Percentiles rank a stretch among this genome's conserved stretches.
phyloP scores from a whole-genome alignment of 2,329 filamentous ascomycete species.

The Epicoccum nigrum region DNA sequence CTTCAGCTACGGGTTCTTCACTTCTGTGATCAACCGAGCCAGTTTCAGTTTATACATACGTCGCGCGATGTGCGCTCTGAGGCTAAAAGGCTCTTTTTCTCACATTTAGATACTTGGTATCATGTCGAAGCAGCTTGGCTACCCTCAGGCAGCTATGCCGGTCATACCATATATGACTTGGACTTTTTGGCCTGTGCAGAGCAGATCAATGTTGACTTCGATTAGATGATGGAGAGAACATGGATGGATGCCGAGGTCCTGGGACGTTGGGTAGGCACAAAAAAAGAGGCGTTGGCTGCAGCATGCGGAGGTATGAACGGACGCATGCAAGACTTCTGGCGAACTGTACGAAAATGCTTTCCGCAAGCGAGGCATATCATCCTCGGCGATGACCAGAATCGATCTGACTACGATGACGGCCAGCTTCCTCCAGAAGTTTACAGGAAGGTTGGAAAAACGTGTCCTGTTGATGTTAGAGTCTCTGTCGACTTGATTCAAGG shows the following conservation, averaged over 20 bases:
- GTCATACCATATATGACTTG: constrained; percentile 5
- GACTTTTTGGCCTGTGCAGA: constrained; percentile 1
- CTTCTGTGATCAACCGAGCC: constrained; percentile 4
- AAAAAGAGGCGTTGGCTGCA: constrained; percentile 6
- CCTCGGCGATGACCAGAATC: constrained; percentile 6
- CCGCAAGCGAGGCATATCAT: constrained; percentile 1
- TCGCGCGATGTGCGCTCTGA: constrained; percentile 12
- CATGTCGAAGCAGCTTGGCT: constrained; percentile 17
- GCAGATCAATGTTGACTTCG: constrained; percentile 7
- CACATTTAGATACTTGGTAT: constrained; percentile 11
- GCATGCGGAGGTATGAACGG: constrained; percentile 1
- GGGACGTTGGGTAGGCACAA: neutral
- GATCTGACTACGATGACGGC: neutral
- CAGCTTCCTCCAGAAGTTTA: constrained; percentile 2
- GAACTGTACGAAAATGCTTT: constrained; percentile 2
- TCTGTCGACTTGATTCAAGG: constrained; percentile 4
- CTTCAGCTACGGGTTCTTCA: constrained; percentile 5
- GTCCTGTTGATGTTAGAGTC: constrained; percentile 5
- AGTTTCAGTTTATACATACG: constrained; percentile 26
- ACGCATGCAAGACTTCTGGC: constrained; percentile 3
- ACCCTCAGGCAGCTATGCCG: constrained; percentile 10
- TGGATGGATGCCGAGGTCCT: neutral
- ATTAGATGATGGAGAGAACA: constrained; percentile 1
- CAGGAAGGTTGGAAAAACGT: constrained; percentile 7
- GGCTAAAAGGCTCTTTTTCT: constrained; percentile 19